A percentile compares a stretch with the other conserved stretches of the same genome.
phyloP scores from a whole-genome alignment of 495 filamentous ascomycete species.

The Penicillium crystallinum region DNA sequence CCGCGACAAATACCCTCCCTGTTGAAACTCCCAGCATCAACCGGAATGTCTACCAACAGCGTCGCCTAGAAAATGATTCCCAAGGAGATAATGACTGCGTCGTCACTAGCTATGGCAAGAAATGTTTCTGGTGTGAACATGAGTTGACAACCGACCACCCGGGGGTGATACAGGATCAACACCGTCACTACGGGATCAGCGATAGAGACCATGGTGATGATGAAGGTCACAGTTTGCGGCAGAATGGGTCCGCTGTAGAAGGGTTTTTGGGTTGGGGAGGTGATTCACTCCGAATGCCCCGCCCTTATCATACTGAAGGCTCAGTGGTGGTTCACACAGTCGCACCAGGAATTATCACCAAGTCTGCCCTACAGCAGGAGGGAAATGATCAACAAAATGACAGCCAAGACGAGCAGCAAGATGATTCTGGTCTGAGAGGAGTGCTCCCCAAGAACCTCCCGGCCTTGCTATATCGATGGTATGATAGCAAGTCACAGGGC shows the following conservation, averaged over 20 bases:
- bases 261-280: neutral
- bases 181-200: neutral
- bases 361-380: neutral
- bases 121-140: slow-evolving; percentile 21
- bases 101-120: slow-evolving; percentile 10
- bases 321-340: neutral
- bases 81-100: neutral
- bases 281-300: neutral
- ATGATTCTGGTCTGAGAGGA: neutral
- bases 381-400: too few relatives aligned
- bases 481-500: slow-evolving; percentile 28
- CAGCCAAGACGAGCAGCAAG: neutral
- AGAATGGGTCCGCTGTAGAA: neutral
- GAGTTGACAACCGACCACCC: neutral
- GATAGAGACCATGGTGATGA: neutral
- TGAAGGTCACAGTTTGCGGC: neutral
- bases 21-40: neutral
- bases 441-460: slow-evolving; percentile 10
- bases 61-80: neutral
- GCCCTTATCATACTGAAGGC: neutral
- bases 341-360: neutral
- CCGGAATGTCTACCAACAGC: neutral
- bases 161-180: neutral
- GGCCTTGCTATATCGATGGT: slow-evolving; percentile 32
- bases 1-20: neutral